A percentile compares a stretch with the other conserved stretches of the same genome.
Conservation (phyloP, 257 asterid genomes). For the Rauvolfia tetraphylla region DNA sequence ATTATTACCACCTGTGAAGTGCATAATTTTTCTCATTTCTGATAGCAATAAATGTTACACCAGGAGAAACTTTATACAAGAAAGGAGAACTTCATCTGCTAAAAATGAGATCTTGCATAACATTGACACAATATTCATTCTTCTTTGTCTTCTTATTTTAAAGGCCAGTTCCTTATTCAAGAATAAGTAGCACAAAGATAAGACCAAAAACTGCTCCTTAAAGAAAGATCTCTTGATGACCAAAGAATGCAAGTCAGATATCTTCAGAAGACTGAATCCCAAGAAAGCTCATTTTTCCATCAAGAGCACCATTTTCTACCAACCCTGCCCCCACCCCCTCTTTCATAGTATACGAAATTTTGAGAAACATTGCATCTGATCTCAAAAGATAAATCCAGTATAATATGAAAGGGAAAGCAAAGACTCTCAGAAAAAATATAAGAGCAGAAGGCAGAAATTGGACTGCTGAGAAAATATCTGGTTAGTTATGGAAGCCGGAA, state of each 20-base stretch:
- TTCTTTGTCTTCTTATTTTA: background rate
- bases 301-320: background rate
- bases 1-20: constrained; percentile 72
- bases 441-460: background rate
- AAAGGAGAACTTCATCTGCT: background rate
- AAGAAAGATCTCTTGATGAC: background rate
- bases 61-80: background rate
- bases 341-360: background rate
- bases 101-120: background rate
- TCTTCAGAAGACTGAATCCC: background rate
- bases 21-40: constrained; percentile 19
- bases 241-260: background rate
- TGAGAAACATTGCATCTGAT: background rate
- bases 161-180: background rate
- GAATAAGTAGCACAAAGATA: background rate
- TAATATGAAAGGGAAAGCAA: background rate
- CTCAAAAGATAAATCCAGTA: background rate
- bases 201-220: background rate
- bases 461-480: background rate
- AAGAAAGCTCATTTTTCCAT: background rate
- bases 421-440: background rate
- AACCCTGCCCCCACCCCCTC: background rate
- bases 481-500: background rate
- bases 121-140: background rate
- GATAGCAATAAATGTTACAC: constrained; percentile 11